Evolutionary conservation across 2,329 filamentous ascomycete genomes (phyloP), one percentile per base, ranked within the genome.

Genomic region (Beauveria sp.): DNA sequence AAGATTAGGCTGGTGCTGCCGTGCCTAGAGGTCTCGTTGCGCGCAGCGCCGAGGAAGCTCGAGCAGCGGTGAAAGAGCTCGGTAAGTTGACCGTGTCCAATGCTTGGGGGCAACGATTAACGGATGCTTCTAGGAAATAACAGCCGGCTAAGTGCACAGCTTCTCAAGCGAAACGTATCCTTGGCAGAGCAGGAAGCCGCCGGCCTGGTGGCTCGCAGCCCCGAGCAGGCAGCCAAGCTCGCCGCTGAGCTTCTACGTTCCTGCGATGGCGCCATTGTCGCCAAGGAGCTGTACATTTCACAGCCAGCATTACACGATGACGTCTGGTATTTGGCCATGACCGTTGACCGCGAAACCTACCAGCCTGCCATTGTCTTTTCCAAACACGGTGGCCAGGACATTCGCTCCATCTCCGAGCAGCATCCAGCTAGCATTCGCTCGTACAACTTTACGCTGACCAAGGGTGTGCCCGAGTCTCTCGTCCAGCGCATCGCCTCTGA

Each of bases 271-370:
- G 64, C 54, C 18, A 20, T 52, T 26, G 26, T 64, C 0, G 68
- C 73, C 3, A 68, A 69, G 0, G 70, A 72, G 20, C 55, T 79
- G 0, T 75, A 75, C 58, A 69, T 79, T 20, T 68, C 72, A 30
- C 70, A 78, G 64, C 44, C 64, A 0, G 54, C 74, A 0, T 44
- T 69, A 7, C 63, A 68, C 18, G 68, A 69, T 0, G 63, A 72
- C 2, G 68, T 73, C 55, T 80, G 72, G 70, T 77, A 77, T 58
- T 55, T 80, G 0, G 70, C 72, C 7, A 69, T 80, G 53, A 73
- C 73, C 0, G 70, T 81, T 43, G 76, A 80, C 50, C 75, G 78
- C 4, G 72, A 76, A n/a, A 69, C 67, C 16, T 73, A 67, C 55
- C 67, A 65, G 14, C 78, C 78, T 0, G 66, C 70, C 0, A 65